Evolutionary conservation across 2,329 filamentous ascomycete species (phyloP), one percentile per base, ranked within the genome.

Genomic region (Fusarium chaquense): DNA sequence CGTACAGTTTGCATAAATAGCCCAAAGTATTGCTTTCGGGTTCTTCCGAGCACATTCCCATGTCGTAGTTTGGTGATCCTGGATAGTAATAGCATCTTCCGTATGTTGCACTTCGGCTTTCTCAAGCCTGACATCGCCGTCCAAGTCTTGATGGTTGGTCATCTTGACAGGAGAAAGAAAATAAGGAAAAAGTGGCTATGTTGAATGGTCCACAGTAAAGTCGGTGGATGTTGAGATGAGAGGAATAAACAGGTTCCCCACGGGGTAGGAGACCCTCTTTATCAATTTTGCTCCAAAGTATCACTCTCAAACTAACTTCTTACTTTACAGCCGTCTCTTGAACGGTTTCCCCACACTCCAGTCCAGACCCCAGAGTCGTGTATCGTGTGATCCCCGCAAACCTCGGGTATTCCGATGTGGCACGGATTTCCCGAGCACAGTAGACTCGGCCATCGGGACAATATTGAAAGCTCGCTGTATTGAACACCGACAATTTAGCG

Each of bases 11-110:
- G 53, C 53, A 3, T 61, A 61, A 1, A 61, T 3, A 0, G 58
- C 43, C 58, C 58, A 61, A 5, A 61, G 18, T 3, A 61, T 49
- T 0, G 58, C 58, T 20, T 58, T 61, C 7, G 58, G 53, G n/a
- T 61, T 61, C 41, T 50, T 61, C 15, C 44, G 44, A 16, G 58
- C 58, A 18, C 58, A 61, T 1, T 61, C 44, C 58, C 58, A 59
- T 11, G 43, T 36, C 0, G 43, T 22, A 12, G 33, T 61, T 20
- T 59, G 35, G 22, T 59, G 54, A 18, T 59, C 58, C 9, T 35
- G 56, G 5, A 40, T 22, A 20, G 54, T 7, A 18, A 61, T 16
- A 22, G 30, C 44, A 26, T 61, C 54, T 6, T 61, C 58, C 7
- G 30, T 6, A 38, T 61, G 36, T 2, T 6, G 5, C 10, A 50